Evolutionary conservation across 805 yeast species (phyloP), one percentile per base, ranked within the genome.

Genomic region (Ogataea glucozyma): DNA sequence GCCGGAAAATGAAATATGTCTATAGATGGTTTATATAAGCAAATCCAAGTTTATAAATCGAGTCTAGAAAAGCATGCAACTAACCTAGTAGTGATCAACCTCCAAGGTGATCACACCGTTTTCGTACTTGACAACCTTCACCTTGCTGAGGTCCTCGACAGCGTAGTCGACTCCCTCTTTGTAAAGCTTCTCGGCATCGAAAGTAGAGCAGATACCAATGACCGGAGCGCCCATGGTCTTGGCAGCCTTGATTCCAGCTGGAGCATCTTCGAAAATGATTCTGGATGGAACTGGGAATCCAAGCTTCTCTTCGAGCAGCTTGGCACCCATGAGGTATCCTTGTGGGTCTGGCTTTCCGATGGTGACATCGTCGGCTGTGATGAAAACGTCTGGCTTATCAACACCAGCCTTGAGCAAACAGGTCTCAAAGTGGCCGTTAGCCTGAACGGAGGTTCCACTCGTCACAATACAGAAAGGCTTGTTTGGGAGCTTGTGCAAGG

Each of bases 331-430:
- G 51, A 76, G 70, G 71, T 87, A 87, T 41, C 95, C 93, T 70
- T 82, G 83, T 31, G 96, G 95, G 67, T 85, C 76, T 31, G 96
- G 96, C 73, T 87, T 87, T 60, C 96, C 96, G 57, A 75, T 72
- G 47, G 74, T 69, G 52, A 87, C 93, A 62, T 79, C 81, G 67
- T 82, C 88, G 37, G 95, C 93, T 35, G 93, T 83, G 60, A 88
- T 82, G 70, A 88, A 88, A 35, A 79, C 75, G 52, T 82, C 78
- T 38, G 96, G 96, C 62, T 73, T 71, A 43, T 49, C 51, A 30
- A 52, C 46, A 16, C 62, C 62, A 43, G 73, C 72, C 40, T 73
- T 67, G 38, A 76, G 74, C 60, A 85, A 72, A 63, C 85, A 76
- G 51, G 71, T 69, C 53, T 74, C 71, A 62, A 88, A 79, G 93